Evolutionary conservation across 108 stramenopile species (phyloP).

Genomic region (Pseudonitzschia pungens): DNA sequence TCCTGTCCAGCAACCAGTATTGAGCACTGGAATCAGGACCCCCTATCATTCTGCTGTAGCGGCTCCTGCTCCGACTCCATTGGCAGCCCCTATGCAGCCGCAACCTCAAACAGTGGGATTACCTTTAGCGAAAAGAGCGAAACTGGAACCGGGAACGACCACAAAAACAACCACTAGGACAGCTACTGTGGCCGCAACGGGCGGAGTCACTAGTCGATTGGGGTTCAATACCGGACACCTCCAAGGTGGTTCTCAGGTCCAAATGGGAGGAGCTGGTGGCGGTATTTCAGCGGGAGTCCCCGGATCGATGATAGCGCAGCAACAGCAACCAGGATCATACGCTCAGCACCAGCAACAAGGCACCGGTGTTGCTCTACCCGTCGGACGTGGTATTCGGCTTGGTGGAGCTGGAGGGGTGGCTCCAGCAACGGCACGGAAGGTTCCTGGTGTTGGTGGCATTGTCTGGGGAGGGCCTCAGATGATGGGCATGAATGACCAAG

Average conservation of each 20-base stretch:
- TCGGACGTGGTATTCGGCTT: slow-evolving; percentile 65
- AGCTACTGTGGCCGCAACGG: slow-evolving; percentile 18
- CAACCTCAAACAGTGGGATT: background rate
- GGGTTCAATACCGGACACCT: slow-evolving; percentile 21
- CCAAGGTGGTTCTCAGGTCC: slow-evolving; percentile 19
- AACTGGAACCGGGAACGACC: slow-evolving; percentile 19
- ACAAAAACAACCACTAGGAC: background rate
- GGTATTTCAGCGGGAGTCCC: background rate
- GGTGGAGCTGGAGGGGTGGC: slow-evolving; percentile 61
- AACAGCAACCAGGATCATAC: slow-evolving; percentile 25
- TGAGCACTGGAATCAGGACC: slow-evolving; percentile 63
- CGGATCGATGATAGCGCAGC: slow-evolving; percentile 6
- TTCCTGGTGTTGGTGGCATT: slow-evolving; percentile 23
- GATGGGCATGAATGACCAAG: slow-evolving; percentile 37
- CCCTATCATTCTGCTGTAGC: slow-evolving; percentile 47
- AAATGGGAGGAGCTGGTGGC: slow-evolving; percentile 5
- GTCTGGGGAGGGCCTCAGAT: slow-evolving; percentile 33
- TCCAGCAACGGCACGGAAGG: slow-evolving; percentile 42
- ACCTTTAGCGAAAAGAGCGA: slow-evolving; percentile 29
- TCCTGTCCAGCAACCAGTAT: slow-evolving; percentile 10
- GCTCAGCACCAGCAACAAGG: slow-evolving; percentile 24
- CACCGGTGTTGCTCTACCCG: slow-evolving; percentile 49
- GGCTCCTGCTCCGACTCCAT: slow-evolving; percentile 4
- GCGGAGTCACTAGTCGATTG: slow-evolving; percentile 34
- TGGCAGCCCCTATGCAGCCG: background rate